Percentiles rank a stretch among this genome's conserved stretches.
These are phyloP conservation scores for Mucor indicus DNA, from an alignment of 371 early-diverging fungal species.

Conservation along the genomic window DNA sequence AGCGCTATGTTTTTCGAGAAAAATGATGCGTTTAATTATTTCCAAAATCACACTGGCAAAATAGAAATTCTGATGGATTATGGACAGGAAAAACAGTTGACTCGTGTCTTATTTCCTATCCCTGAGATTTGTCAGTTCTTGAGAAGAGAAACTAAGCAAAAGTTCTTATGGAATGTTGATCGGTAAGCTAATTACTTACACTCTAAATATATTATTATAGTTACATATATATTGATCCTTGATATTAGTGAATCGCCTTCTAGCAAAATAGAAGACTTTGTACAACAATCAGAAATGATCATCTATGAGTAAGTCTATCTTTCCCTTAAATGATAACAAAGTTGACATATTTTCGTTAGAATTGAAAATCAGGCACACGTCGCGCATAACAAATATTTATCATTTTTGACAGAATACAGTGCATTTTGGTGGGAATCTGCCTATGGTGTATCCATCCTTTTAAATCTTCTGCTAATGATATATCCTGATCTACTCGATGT, in stretches of 20 bases:
- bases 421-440: constrained; percentile 52
- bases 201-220: too few relatives aligned
- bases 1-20: constrained; percentile 25
- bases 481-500: constrained; percentile 18
- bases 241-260: constrained; percentile 43
- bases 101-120: constrained; percentile 50
- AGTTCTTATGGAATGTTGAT: constrained; percentile 51
- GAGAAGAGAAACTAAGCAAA: constrained; percentile 43
- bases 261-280: constrained; percentile 55
- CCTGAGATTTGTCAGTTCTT: constrained; percentile 54
- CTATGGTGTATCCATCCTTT: constrained; percentile 35
- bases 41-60: constrained; percentile 50
- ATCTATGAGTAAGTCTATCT: constrained; percentile 42
- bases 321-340: not conserved
- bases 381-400: constrained; percentile 32
- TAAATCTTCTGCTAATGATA: constrained; percentile 38
- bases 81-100: constrained; percentile 37
- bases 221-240: too few relatives aligned
- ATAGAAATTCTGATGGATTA: constrained; percentile 56
- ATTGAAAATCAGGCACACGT: constrained; percentile 53
- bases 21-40: constrained; percentile 35
- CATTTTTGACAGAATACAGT: constrained; percentile 39
- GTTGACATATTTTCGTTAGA: constrained; percentile 1
- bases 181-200: constrained; percentile 31
- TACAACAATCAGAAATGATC: constrained; percentile 47